Conservation (phyloP, 1,284 basidiomycete species). For the Veloporphyrellus conicus region DNA sequence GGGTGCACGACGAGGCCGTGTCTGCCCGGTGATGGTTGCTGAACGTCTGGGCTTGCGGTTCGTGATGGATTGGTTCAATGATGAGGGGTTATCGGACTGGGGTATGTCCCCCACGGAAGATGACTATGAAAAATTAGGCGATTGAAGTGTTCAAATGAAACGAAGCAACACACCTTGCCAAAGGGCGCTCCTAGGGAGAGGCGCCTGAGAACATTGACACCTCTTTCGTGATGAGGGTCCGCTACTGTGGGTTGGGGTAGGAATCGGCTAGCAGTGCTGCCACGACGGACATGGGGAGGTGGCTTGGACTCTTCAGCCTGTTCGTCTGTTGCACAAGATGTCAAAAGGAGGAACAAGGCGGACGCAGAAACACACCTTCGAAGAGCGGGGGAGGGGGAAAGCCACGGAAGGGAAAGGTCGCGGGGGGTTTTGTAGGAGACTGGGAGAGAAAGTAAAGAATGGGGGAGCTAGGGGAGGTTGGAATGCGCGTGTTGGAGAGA, state of each 20-base stretch:
- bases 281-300: constrained; percentile 46
- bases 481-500: constrained; percentile 38
- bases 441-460: constrained; percentile 66
- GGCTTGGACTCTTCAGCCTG: constrained; percentile 40
- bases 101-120: constrained; percentile 13
- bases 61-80: constrained; percentile 18
- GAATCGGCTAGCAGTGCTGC: constrained; percentile 49
- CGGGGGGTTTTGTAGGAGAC: constrained; percentile 42
- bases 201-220: constrained; percentile 61
- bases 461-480: constrained; percentile 59
- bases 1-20: constrained; percentile 59
- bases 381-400: constrained; percentile 52
- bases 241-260: constrained; percentile 37
- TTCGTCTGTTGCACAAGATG: constrained; percentile 33
- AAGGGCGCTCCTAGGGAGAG: constrained; percentile 64
- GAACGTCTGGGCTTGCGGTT: constrained; percentile 50
- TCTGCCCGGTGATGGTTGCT: constrained; percentile 50
- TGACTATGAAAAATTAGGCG: constrained; percentile 10
- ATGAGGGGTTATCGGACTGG: constrained; percentile 32
- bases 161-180: constrained; percentile 45
- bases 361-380: constrained; percentile 47
- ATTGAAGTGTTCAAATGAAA: neutral
- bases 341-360: neutral
- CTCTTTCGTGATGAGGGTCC: constrained; percentile 55
- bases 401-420: constrained; percentile 61